Percentiles rank a stretch among this genome's conserved stretches.
phyloP scores from a whole-genome alignment of 306 rosid genomes.

The Casuarina glauca region DNA sequence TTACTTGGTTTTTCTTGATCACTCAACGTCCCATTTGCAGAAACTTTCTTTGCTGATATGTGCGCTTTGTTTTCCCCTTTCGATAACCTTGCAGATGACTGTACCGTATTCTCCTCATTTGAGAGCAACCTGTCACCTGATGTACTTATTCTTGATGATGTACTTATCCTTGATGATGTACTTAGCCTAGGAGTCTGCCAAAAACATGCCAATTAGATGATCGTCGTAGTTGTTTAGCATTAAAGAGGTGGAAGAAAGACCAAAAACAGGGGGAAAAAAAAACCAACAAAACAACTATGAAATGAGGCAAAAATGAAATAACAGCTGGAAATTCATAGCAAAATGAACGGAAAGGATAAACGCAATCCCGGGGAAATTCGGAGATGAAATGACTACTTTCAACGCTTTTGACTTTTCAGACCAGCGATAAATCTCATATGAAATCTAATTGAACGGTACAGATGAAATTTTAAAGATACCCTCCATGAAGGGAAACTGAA shows the following conservation, averaged over 20 bases:
- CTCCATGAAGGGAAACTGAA: background rate
- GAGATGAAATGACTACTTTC: background rate
- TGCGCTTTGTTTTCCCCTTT: slow-evolving; percentile 70
- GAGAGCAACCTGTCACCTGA: slow-evolving; percentile 65
- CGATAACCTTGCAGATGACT: slow-evolving; percentile 39
- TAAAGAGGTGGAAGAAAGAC: background rate
- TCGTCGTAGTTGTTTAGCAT: slow-evolving; percentile 23
- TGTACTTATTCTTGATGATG: slow-evolving; percentile 61
- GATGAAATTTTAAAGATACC: background rate
- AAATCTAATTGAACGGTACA: background rate
- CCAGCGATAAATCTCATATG: background rate
- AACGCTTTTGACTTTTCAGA: background rate
- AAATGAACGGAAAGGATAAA: background rate
- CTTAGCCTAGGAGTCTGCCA: slow-evolving; percentile 80
- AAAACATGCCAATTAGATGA: slow-evolving; percentile 11
- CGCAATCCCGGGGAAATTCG: background rate
- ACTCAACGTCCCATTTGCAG: slow-evolving; percentile 53
- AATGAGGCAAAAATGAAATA: background rate
- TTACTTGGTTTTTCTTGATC: slow-evolving; percentile 59
- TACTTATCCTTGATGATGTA: slow-evolving; percentile 53
- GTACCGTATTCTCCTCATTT: slow-evolving; percentile 67
- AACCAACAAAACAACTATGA: background rate
- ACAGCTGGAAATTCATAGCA: background rate
- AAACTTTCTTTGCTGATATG: slow-evolving; percentile 50
- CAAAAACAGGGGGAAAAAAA: background rate